A percentile compares a stretch with the other conserved stretches of the same genome.
Evolutionary conservation across 768 basidiomycete genomes (phyloP).

Genomic region (Hericium erinaceus): DNA sequence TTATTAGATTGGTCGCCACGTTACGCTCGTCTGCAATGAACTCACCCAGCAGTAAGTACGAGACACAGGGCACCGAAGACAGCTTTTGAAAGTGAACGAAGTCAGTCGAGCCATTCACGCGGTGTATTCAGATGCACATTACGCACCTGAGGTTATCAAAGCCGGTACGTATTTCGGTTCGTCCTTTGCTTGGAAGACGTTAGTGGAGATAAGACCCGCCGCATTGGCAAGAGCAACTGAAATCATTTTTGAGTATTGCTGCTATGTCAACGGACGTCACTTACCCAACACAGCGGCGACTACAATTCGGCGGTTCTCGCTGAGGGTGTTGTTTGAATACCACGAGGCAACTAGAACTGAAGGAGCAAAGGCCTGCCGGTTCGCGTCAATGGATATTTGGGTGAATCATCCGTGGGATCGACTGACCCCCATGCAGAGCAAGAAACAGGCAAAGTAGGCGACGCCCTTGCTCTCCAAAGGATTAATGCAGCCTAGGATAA

Average conservation of each 20-base stretch:
- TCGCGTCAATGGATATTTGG: not conserved
- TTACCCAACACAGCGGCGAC: not conserved
- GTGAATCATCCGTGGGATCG: not conserved
- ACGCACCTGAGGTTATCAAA: constrained; percentile 33
- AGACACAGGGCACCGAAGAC: constrained; percentile 39
- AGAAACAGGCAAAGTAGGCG: not conserved
- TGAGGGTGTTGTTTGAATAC: not conserved
- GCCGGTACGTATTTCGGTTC: constrained; percentile 43
- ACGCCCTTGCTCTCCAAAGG: not conserved
- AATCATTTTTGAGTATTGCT: not conserved
- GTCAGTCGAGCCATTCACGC: no score
- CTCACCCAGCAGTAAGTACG: constrained; percentile 30
- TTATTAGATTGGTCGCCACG: not conserved
- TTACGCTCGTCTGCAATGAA: not conserved
- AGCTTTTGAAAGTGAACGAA: constrained; percentile 19
- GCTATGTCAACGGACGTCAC: not conserved
- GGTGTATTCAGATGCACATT: not conserved
- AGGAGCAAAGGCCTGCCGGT: not conserved
- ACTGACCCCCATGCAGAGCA: not conserved
- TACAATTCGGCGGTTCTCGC: not conserved
- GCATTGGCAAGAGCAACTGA: not conserved
- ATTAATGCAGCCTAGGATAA: not conserved
- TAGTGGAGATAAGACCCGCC: constrained; percentile 40
- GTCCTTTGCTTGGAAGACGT: constrained; percentile 41
- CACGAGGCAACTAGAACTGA: not conserved